Percentiles rank a stretch among this genome's conserved stretches.
phyloP scores from a whole-genome alignment of 2,329 filamentous ascomycete genomes.

The Hortaea werneckii region DNA sequence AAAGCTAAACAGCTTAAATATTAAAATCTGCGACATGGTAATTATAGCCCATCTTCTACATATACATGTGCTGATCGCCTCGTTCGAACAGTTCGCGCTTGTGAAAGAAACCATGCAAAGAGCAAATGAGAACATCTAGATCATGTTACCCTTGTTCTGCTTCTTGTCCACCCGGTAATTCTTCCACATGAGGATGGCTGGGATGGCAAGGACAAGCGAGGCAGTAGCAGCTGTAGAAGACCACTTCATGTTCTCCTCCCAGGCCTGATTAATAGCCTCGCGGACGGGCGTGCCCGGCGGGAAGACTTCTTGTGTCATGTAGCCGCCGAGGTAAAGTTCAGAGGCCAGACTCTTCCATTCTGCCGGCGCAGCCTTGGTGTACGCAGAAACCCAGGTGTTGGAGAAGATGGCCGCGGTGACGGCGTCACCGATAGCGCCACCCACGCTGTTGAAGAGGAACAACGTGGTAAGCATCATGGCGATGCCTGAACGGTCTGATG shows the following conservation, averaged over 20 bases:
- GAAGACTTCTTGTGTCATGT: constrained; percentile 29
- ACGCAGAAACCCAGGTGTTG: constrained; percentile 8
- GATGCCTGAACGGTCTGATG: constrained; percentile 33
- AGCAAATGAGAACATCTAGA: constrained; percentile 1
- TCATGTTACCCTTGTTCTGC: constrained; percentile 13
- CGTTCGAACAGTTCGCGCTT: no score
- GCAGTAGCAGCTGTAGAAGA: constrained; percentile 9
- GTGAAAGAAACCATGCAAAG: no score
- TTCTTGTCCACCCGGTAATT: constrained; percentile 10
- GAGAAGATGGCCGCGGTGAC: constrained; percentile 29
- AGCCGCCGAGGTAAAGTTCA: constrained; percentile 25
- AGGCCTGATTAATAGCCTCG: constrained; percentile 36
- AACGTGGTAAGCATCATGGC: constrained; percentile 27
- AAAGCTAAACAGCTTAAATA: no score
- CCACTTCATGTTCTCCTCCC: constrained; percentile 20
- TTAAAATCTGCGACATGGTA: no score
- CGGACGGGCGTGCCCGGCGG: constrained; percentile 32
- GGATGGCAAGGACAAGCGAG: constrained; percentile 11
- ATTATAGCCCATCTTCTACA: no score
- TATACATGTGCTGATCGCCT: no score
- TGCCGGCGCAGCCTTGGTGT: constrained; percentile 35
- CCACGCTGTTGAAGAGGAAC: constrained; percentile 25
- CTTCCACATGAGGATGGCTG: constrained; percentile 16
- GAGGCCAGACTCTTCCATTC: constrained; percentile 15
- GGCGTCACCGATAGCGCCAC: constrained; percentile 23